Evolutionary conservation across 164 flowering plant species (phyloP).

Genomic region (Piper longum): DNA sequence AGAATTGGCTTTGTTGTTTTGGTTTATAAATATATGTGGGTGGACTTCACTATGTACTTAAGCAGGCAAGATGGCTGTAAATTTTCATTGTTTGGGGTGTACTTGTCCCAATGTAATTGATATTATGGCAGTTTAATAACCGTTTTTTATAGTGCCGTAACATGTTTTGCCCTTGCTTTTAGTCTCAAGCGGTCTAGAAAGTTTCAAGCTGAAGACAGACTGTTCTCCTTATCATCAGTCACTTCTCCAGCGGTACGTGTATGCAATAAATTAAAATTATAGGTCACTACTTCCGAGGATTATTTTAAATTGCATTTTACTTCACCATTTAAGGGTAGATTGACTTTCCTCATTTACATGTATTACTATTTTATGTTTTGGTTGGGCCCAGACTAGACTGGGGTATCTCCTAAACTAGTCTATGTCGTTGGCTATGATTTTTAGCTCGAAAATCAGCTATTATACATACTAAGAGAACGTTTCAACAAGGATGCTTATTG

Average conservation of each 20-base stretch:
- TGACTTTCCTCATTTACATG: background rate
- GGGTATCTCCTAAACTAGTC: no score
- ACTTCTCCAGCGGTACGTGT: slow-evolving; percentile 83
- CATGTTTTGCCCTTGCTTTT: slow-evolving; percentile 15
- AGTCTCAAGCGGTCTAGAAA: slow-evolving; percentile 88
- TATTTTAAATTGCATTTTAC: background rate
- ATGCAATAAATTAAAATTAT: slow-evolving; percentile 3
- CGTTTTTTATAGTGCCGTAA: background rate
- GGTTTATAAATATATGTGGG: no score
- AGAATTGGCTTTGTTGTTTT: no score
- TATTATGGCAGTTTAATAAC: background rate
- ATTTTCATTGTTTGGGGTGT: background rate
- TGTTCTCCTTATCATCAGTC: slow-evolving; percentile 83
- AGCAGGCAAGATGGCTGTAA: no score
- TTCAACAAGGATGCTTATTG: background rate
- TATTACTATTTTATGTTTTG: no score
- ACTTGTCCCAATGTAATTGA: background rate
- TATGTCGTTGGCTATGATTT: no score
- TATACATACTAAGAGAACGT: background rate
- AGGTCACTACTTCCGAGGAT: background rate
- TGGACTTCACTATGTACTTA: no score
- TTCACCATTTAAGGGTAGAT: background rate
- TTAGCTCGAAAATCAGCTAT: background rate
- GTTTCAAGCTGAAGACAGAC: slow-evolving; percentile 93
- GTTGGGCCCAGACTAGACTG: no score